Evolutionary conservation across 306 rosid genomes (phyloP).

Genomic region (Prunus kanzakura): DNA sequence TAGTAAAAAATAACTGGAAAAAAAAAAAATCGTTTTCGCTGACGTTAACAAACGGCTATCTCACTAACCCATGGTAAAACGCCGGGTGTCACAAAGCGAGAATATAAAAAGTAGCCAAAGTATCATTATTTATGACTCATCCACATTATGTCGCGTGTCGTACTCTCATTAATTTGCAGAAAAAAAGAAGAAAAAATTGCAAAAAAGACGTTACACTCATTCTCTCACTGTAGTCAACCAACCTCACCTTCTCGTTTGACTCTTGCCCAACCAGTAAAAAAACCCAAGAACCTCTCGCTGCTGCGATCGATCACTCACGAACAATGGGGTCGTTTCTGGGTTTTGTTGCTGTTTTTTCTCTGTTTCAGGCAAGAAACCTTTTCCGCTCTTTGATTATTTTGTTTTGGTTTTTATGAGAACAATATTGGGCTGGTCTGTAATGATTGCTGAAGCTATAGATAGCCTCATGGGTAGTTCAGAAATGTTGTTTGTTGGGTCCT

Average conservation of each 20-base stretch:
- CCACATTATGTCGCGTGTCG: constrained; percentile 23
- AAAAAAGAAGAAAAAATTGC: neutral
- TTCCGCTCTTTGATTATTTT: neutral
- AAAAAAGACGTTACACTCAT: neutral
- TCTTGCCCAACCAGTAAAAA: neutral
- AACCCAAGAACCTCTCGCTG: neutral
- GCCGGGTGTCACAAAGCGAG: too few relatives aligned
- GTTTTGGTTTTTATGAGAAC: neutral
- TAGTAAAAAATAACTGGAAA: too few relatives aligned
- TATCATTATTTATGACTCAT: neutral
- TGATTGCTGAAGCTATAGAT: too few relatives aligned
- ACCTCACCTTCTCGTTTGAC: neutral
- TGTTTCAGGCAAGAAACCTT: constrained; percentile 46
- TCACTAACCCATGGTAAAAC: neutral
- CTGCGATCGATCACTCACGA: neutral
- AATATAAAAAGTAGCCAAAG: too few relatives aligned
- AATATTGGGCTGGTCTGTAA: neutral
- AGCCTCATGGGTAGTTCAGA: neutral
- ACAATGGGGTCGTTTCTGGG: constrained; percentile 32
- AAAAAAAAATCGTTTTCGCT: neutral
- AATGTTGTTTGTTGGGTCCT: neutral
- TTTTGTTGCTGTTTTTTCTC: constrained; percentile 25
- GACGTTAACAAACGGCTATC: neutral
- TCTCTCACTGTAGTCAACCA: neutral
- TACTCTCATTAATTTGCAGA: constrained; percentile 17